Base-by-base conservation (phyloP, 306 rosid species). In the Lathyrus oleraceus region DNA sequence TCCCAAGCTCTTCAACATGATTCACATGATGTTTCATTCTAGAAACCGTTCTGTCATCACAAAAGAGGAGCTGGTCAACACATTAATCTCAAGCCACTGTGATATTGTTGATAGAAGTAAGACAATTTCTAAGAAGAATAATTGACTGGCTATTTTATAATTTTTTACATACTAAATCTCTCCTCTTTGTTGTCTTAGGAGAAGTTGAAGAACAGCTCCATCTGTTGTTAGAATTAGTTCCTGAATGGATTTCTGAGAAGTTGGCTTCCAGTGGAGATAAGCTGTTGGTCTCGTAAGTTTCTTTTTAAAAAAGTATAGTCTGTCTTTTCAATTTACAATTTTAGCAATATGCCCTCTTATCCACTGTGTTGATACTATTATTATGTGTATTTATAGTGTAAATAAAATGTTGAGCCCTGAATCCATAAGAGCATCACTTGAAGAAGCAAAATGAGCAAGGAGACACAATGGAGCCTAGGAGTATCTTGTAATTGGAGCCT, bases 161-260 rank as follows among this genome's bases (percentile, higher is more conserved):
- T 44, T 57, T 78, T 52, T 42, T 11, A 48, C 11, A 20, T 49
- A 65, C 79, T 82, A 17, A 84, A 36, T 2, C 14, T 61, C 63
- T 19, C 53, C 78, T 11, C 13, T 39, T 61, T 74, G 30, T 53
- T n/a, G 75, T 72, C 57, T 17, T 61, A 91, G 96, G 84, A 32
- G 96, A 95, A 79, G 84, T 86, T 35, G 87, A 89, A 77, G 97
- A 95, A 68, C 96, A 85, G 54, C 73, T 94, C 14, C 58, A 45
- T 57, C 80, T 91, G 81, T 59, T 89, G 80, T 59, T 77, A 9
- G 96, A 94, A 81, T 64, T 94, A 63, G 88, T 60, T 52, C 99
- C 97, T 0, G 95, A 87, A 11, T 94, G 97, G 97, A 94, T 91
- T 77, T 94, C 87, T 28, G 89, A 87, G 71, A 87, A 86, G 78